Percentiles rank a stretch among this genome's conserved stretches.
Evolutionary conservation across 305 asterid genomes (phyloP).

Genomic region (Solanum hybrid): DNA sequence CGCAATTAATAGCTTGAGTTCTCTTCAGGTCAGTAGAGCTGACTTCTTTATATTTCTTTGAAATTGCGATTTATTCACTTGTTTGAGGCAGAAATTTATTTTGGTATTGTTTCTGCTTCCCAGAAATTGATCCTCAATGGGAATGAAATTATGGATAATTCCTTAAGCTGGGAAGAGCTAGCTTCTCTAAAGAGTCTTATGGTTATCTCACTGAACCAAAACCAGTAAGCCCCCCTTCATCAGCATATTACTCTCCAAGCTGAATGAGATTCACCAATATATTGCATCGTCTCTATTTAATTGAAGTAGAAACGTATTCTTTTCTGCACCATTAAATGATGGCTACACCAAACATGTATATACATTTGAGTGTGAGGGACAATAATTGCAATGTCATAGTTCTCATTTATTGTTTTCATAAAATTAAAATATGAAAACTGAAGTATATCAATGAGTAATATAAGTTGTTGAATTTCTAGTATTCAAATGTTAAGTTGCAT

Average conservation of each 20-base stretch:
- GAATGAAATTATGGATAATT: conserved; percentile 44
- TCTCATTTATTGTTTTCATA: background rate
- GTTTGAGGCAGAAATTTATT: conserved; percentile 1
- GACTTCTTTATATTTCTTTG: conserved; percentile 4
- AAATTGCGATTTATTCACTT: background rate
- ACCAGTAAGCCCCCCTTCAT: conserved; percentile 36
- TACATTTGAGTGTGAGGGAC: background rate
- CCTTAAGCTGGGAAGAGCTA: conserved; percentile 70
- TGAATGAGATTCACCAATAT: background rate
- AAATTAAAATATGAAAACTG: background rate
- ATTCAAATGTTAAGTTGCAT: background rate
- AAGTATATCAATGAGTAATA: background rate
- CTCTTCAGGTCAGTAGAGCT: conserved; percentile 44
- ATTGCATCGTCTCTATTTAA: background rate
- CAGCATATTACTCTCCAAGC: background rate
- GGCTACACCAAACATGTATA: background rate
- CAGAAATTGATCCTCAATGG: conserved; percentile 61
- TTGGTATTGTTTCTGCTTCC: conserved; percentile 21
- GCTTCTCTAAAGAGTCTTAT: conserved; percentile 52
- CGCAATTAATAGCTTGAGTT: conserved; percentile 37
- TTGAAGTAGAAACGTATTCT: background rate
- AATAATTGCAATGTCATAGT: background rate
- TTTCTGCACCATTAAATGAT: background rate
- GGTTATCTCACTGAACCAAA: conserved; percentile 49
- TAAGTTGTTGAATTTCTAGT: background rate